Evolutionary conservation across 192 early-diverging fungal genomes (phyloP), one percentile per base, ranked within the genome.

Genomic region (Coemansia aciculifera): DNA sequence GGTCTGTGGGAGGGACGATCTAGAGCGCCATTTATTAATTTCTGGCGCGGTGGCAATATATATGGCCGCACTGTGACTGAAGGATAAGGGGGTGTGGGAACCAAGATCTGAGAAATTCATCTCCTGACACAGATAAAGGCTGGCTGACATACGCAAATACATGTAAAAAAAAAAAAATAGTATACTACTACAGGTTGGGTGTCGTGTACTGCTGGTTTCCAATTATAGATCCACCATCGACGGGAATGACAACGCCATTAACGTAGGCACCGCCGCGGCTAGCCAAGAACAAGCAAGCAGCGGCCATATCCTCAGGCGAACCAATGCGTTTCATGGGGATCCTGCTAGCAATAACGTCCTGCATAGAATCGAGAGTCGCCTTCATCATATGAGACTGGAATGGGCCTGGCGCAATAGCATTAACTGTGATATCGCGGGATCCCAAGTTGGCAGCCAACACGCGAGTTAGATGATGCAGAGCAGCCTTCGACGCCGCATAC

Each of bases 351-450:
- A 92, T 90, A 10, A 43, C 40, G 10, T 90, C 85, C 2, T 84
- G 74, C 63, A 79, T 69, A 23, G 75, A 77, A 0, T 76, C 77
- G 49, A 93, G 52, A 1, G 90, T 91, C 3, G 72, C 84, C 38
- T 79, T 77, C 90, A 91, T 93, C 92, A 93, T 93, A 71, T 90
- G 90, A 62, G 87, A 88, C 73, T 84, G 83, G 63, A 93, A 94
- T 0, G 88, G 80, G 12, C 90, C 90, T 9, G 90, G 91, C 3
- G 90, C 90, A 67, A 93, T 78, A 0, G 86, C 87, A 59, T 92
- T 91, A 36, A 88, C 86, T 34, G 87, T 84, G 34, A 92, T 85
- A 64, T 88, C 70, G 12, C 73, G 71, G 9, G 62, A 27, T 34
- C 88, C 89, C 56, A 94, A 66, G 17, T 88, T 79, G 6, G 85